These are phyloP conservation scores for Phytophthora pluvialis DNA, from an alignment of 352 stramenopile genomes.

Conservation along the genomic window DNA sequence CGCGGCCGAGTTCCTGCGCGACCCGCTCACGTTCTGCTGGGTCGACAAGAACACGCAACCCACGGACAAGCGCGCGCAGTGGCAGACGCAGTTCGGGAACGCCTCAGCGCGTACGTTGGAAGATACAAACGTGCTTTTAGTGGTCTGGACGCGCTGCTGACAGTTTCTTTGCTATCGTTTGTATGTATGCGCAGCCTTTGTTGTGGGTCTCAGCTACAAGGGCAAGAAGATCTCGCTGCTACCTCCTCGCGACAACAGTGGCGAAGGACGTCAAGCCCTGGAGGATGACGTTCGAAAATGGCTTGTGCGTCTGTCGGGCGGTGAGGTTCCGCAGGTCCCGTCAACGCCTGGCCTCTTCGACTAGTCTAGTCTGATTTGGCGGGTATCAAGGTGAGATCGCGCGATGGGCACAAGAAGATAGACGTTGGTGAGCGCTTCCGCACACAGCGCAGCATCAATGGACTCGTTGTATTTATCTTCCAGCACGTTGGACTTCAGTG, in stretches of 20 bases:
- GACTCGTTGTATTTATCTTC: no score
- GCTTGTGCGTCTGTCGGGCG: slow-evolving; percentile 64
- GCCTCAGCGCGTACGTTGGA: slow-evolving; percentile 39
- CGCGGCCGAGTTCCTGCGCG: slow-evolving; percentile 66
- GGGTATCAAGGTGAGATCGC: no score
- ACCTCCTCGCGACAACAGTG: slow-evolving; percentile 21
- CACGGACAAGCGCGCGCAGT: slow-evolving; percentile 42
- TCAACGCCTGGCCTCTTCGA: slow-evolving; percentile 50
- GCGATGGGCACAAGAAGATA: no score
- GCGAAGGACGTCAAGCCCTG: slow-evolving; percentile 13
- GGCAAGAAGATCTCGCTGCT: slow-evolving; percentile 71
- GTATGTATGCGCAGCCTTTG: slow-evolving; percentile 46
- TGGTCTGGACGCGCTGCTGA: not conserved
- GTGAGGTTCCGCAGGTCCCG: slow-evolving; percentile 61
- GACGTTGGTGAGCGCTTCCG: no score
- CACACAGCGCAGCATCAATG: no score
- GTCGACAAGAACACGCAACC: slow-evolving; percentile 51
- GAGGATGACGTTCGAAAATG: slow-evolving; percentile 61
- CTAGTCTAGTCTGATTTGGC: slow-evolving; percentile 5
- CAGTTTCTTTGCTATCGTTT: not conserved
- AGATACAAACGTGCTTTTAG: not conserved
- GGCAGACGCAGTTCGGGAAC: slow-evolving; percentile 54
- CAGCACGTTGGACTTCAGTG: no score
- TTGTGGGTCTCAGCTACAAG: slow-evolving; percentile 62
- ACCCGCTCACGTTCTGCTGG: slow-evolving; percentile 86